Base-by-base conservation (phyloP, 257 asterid species). In the Nicotiana knightiana region DNA sequence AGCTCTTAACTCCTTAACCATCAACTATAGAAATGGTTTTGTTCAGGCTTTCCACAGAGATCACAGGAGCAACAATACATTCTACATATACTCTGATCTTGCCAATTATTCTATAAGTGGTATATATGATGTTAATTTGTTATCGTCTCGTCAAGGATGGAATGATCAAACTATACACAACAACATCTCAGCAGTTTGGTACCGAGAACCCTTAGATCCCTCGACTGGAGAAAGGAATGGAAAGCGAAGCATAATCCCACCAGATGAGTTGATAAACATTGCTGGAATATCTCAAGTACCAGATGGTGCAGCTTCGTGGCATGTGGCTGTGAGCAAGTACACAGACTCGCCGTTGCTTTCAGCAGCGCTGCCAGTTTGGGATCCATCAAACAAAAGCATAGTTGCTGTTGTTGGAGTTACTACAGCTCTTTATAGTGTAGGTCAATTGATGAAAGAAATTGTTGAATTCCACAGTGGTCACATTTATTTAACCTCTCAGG, bases 391-490 rank as follows among this genome's bases (percentile, higher is more conserved):
- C 39, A 81, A 88, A 79, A 92, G 85, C 87, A 93, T 95, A 85
- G 96, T 95, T 9, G 97, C 99, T 12, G 99, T 95, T 7, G 98
- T 95, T 59, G 99, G 99, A 5, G 97, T 93, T 28, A 95, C 99
- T 0, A 95, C 97, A 9, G 97, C 98, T 9, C 92, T 95, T 81
- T 95, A 91, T 62, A 95, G 99, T 51, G 99, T 95, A 1, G 99
- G 99, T 3, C 97, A 91, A 73, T 81, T 93, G 85, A 95, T 95
- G 99, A 93, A 89, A 85, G 99, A 95, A 82, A 85, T 95, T 28
- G 99, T 95, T 39, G 99, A 92, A 78, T 91, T 89, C 58, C 99
- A 95, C 32, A 93, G 98, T 83, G 99, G 99, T 32, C 97, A 95
- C 55, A 92, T 95, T 43, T 95, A 93, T 63, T 85, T 95, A 75